Base-by-base conservation (phyloP, 768 basidiomycete species). In the Mrakia gelida region DNA sequence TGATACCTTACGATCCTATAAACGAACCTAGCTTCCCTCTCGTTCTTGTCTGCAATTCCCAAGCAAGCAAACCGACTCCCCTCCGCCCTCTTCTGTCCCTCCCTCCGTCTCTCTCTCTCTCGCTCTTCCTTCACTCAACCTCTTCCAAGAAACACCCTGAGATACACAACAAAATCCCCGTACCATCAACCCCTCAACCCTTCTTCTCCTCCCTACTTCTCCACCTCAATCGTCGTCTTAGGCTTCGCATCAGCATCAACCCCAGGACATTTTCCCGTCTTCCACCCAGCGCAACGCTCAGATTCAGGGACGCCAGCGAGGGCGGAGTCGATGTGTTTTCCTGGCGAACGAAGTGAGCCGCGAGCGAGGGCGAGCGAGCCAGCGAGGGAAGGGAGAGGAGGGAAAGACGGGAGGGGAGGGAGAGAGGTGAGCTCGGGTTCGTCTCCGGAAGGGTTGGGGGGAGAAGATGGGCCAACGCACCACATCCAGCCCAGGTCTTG, bases 271-370 rank as follows among this genome's bases (percentile, higher is more conserved):
- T 73, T 73, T 21, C 77, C 77, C 41, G 73, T 72, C 56, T 70
- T 41, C 65, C 71, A 78, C 11, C 77, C 77, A 6, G 77, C 71
- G 75, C 84, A 85, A 77, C 83, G 78, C 38, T 82, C 80, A 13
- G 80, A 70, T 52, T 80, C 79, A 23, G 82, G 81, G 1, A 84
- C 82, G 16, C 81, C 83, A 4, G 81, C 81, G 30, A 84, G 80
- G 23, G 83, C 83, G 72, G 76, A 38, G 70, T 75, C 68, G 76
- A 80, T 52, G 78, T 71, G 68, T 34, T 70, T 43, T 8, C 77
- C 77, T 78, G 79, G 15, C 38, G 61, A 13, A 63, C 75, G 11
- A 73, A 74, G 34, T 71, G 52, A 38, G 76, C n/a, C n/a, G n/a
- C n/a, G 52, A 15, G 73, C 34, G 59, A 74, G n/a, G 23, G 52